A percentile compares a stretch with the other conserved stretches of the same genome.
These are phyloP conservation scores for Botrytis porri DNA, from an alignment of 2,329 filamentous ascomycete species.

Conservation along the genomic window DNA sequence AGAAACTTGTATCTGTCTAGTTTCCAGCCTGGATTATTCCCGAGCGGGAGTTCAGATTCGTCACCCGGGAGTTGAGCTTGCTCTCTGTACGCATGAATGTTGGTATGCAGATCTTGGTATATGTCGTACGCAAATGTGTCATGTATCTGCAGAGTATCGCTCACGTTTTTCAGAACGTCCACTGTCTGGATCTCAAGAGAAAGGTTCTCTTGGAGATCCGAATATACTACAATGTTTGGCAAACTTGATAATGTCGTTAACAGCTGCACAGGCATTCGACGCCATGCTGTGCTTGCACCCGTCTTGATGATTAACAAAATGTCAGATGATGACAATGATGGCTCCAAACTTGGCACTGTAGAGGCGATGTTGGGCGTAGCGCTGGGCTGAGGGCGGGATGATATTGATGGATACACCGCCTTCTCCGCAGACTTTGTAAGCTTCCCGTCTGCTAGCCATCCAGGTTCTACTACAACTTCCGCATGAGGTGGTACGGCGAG, in stretches of 20 bases:
- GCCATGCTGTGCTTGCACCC: constrained; percentile 19
- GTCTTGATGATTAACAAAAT: constrained; percentile 23
- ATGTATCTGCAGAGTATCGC: constrained; percentile 4
- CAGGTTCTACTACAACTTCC: neutral
- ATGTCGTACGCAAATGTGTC: constrained; percentile 12
- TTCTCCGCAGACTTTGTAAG: neutral
- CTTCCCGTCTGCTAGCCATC: neutral
- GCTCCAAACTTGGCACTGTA: neutral
- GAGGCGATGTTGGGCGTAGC: neutral
- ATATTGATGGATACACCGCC: constrained; percentile 1
- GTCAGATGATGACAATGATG: constrained; percentile 13
- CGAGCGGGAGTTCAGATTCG: constrained; percentile 10
- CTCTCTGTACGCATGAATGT: constrained; percentile 17
- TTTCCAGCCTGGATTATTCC: constrained; percentile 15
- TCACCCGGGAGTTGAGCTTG: constrained; percentile 20
- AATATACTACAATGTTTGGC: neutral
- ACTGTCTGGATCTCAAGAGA: neutral
- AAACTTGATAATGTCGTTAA: constrained; percentile 13
- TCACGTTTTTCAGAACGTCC: constrained; percentile 19
- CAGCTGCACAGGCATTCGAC: constrained; percentile 22
- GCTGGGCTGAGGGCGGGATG: neutral
- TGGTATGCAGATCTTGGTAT: constrained; percentile 9
- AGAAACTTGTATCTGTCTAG: constrained; percentile 24
- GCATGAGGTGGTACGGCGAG: neutral
- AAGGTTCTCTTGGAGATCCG: constrained; percentile 7